Percentiles rank a stretch among this genome's conserved stretches.
Conservation (phyloP, 2,329 filamentous ascomycete genomes). For the Fulvia fulva region DNA sequence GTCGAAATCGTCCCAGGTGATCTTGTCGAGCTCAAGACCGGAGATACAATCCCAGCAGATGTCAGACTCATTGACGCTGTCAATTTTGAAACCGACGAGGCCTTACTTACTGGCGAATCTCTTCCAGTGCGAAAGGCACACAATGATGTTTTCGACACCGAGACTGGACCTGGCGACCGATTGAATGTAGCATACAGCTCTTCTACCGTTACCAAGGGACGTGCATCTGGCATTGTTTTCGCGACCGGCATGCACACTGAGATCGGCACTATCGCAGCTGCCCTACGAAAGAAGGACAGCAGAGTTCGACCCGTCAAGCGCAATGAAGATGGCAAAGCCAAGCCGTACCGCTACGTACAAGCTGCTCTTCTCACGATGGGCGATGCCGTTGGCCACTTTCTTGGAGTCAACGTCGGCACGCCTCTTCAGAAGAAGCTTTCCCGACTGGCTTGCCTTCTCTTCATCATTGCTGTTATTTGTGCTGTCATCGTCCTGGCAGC, state of each 20-base stretch:
- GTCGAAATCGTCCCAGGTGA: conserved; percentile 47
- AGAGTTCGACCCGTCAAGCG: conserved; percentile 39
- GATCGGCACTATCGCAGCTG: conserved; percentile 69
- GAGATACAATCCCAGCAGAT: conserved; percentile 50
- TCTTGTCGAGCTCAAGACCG: conserved; percentile 45
- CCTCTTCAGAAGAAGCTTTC: conserved; percentile 81
- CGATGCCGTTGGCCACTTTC: conserved; percentile 59
- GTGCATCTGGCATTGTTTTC: conserved; percentile 65
- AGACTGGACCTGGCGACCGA: conserved; percentile 63
- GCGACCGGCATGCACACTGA: conserved; percentile 71
- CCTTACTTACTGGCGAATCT: conserved; percentile 70
- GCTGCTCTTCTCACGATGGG: conserved; percentile 51
- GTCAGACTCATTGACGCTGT: conserved; percentile 42
- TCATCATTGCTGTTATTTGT: conserved; percentile 67
- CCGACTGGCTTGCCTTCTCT: conserved; percentile 78
- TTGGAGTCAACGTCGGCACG: conserved; percentile 70
- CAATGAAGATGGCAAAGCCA: conserved; percentile 33
- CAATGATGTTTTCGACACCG: conserved; percentile 49
- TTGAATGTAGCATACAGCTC: conserved; percentile 68
- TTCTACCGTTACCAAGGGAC: conserved; percentile 67
- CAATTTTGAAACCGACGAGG: conserved; percentile 74
- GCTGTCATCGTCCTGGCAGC: conserved; percentile 66
- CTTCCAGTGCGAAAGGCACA: conserved; percentile 64
- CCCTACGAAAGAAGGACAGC: conserved; percentile 60
- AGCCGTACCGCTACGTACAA: conserved; percentile 41